These are phyloP conservation scores for Teunomyces aglyptinius DNA, from an alignment of 805 yeast genomes.

Conservation along the genomic window DNA sequence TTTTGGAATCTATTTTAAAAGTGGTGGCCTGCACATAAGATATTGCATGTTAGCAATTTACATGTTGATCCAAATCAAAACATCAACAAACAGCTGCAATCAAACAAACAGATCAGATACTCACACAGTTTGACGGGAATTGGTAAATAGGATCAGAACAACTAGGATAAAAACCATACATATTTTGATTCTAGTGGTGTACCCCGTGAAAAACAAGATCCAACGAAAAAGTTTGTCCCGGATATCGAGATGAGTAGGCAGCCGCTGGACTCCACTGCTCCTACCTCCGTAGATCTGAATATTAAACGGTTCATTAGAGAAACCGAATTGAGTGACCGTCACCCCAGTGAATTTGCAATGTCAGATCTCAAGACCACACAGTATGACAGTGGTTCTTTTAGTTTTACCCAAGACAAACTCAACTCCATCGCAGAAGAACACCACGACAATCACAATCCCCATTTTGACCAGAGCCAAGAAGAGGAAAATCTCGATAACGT, in stretches of 20 bases:
- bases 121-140: neutral
- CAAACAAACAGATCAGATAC: neutral
- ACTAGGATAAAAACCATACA: neutral
- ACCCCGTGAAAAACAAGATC: neutral
- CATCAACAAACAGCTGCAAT: conserved; percentile 5
- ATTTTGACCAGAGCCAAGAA: neutral
- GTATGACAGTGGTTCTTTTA: conserved; percentile 1
- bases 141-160: neutral
- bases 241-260: neutral
- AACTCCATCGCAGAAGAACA: neutral
- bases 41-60: neutral
- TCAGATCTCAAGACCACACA: conserved; percentile 17
- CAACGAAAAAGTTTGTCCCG: neutral
- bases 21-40: neutral
- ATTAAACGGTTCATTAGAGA: conserved; percentile 27
- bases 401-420: neutral
- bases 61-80: conserved; percentile 2
- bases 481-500: neutral
- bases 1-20: too few species aligned
- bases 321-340: conserved; percentile 24
- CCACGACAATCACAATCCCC: neutral
- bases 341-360: conserved; percentile 9
- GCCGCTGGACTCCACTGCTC: conserved; percentile 20
- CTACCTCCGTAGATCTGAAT: conserved; percentile 23
- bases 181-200: neutral